Evolutionary conservation across 1,284 basidiomycete genomes (phyloP).

Genomic region (Cutaneotrichosporon cyanovorans): DNA sequence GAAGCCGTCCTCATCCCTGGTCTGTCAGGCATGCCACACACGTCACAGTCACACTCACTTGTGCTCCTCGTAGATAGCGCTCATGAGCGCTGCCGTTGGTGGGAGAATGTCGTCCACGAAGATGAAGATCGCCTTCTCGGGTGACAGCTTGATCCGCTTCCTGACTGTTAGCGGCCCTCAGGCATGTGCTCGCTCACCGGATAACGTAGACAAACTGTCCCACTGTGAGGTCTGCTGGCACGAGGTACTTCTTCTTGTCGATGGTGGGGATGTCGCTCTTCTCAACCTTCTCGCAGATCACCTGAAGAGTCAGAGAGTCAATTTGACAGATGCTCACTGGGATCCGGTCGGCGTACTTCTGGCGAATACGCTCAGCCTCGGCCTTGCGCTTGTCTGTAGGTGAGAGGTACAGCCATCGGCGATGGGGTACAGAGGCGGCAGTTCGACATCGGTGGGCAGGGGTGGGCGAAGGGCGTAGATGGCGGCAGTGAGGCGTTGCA

Average conservation of each 20-base stretch:
- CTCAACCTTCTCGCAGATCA: constrained; percentile 99
- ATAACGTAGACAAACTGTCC: constrained; percentile 99
- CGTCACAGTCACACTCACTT: constrained; percentile 57
- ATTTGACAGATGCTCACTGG: constrained; percentile 58
- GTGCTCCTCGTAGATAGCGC: constrained; percentile 98
- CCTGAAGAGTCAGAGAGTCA: constrained; percentile 51
- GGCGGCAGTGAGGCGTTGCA: too few relatives aligned
- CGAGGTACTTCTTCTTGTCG: constrained; percentile 99
- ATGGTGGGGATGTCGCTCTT: constrained; percentile 97
- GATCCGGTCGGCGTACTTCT: constrained; percentile 98
- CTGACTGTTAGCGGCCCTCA: constrained; percentile 40
- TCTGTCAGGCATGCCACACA: too few relatives aligned
- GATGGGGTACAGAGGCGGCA: too few relatives aligned
- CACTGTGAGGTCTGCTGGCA: constrained; percentile 95
- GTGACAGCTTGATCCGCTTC: constrained; percentile 99
- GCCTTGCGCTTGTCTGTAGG: constrained; percentile 91
- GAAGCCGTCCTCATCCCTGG: constrained; percentile 53
- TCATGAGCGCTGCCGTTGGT: constrained; percentile 97
- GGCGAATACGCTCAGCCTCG: constrained; percentile 83
- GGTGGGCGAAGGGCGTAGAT: too few relatives aligned
- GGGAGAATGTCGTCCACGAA: constrained; percentile 98
- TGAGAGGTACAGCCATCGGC: neutral
- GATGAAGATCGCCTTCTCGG: constrained; percentile 99
- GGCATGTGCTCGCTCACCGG: constrained; percentile 38
- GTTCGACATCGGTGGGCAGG: too few relatives aligned